These are phyloP conservation scores for Viridothelium virens DNA, from an alignment of 495 filamentous ascomycete species.

Conservation along the genomic window DNA sequence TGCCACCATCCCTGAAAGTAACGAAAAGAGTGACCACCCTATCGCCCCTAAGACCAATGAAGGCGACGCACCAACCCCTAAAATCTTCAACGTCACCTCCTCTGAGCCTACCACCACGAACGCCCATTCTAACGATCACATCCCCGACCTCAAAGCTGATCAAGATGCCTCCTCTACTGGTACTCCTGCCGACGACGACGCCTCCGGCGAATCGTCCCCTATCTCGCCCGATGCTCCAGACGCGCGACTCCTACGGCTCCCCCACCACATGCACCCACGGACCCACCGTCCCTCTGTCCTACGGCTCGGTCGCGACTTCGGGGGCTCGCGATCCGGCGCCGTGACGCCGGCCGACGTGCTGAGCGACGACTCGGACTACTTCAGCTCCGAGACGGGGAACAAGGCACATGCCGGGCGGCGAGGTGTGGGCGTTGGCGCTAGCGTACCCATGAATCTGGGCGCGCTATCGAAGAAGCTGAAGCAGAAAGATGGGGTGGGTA, in stretches of 20 bases:
- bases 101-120: background rate
- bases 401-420: background rate
- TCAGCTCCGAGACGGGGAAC: constrained; percentile 17
- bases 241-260: constrained; percentile 9
- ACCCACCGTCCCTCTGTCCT: constrained; percentile 16
- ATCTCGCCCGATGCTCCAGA: background rate
- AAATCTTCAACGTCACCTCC: constrained; percentile 9
- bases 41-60: constrained; percentile 22
- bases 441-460: background rate
- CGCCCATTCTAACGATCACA: constrained; percentile 14
- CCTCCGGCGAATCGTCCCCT: constrained; percentile 15
- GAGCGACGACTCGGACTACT: constrained; percentile 33
- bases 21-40: constrained; percentile 29
- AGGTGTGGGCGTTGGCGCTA: constrained; percentile 11
- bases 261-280: constrained; percentile 14
- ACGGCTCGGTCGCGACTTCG: constrained; percentile 21
- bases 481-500: constrained; percentile 5
- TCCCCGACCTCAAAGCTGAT: background rate
- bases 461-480: constrained; percentile 13
- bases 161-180: constrained; percentile 2
- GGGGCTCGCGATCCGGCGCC: constrained; percentile 21
- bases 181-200: constrained; percentile 18
- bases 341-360: constrained; percentile 32
- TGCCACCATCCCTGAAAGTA: constrained; percentile 14
- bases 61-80: constrained; percentile 13